Evolutionary conservation across 371 early-diverging fungal species (phyloP).

Genomic region (Rhizopus stolonifer): DNA sequence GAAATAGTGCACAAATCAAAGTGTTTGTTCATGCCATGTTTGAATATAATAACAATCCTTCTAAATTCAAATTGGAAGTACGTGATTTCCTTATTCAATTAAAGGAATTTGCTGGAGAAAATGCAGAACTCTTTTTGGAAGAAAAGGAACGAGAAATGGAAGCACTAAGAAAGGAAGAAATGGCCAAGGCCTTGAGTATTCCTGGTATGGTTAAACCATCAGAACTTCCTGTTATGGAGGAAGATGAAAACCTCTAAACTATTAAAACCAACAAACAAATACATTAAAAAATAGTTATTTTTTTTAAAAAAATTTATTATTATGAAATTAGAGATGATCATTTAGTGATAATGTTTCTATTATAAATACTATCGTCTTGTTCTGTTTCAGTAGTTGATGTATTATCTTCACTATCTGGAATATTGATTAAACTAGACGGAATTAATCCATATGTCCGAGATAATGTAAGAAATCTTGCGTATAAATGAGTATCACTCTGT

Average conservation of each 20-base stretch:
- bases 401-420: constrained; percentile 48
- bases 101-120: constrained; percentile 92
- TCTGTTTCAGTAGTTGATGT: constrained; percentile 11
- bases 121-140: constrained; percentile 85
- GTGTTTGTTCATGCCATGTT: constrained; percentile 88
- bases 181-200: constrained; percentile 80
- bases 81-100: constrained; percentile 97
- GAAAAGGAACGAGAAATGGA: constrained; percentile 91
- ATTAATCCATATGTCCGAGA: constrained; percentile 64
- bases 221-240: constrained; percentile 75
- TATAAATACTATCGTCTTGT: constrained; percentile 8
- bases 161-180: constrained; percentile 73
- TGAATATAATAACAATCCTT: constrained; percentile 70
- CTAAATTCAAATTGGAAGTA: constrained; percentile 87
- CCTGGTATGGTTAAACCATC: constrained; percentile 97
- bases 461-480: constrained; percentile 76
- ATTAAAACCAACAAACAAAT: not conserved
- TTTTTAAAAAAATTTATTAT: no score
- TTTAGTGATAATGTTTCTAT: constrained; percentile 9
- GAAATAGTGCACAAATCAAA: constrained; percentile 75
- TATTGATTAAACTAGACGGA: constrained; percentile 63
- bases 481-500: constrained; percentile 73
- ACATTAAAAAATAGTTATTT: not conserved
- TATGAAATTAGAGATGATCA: not conserved
- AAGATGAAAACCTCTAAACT: constrained; percentile 53